phyloP scores from a whole-genome alignment of 306 rosid genomes.

The Pyrus betulifolia region DNA sequence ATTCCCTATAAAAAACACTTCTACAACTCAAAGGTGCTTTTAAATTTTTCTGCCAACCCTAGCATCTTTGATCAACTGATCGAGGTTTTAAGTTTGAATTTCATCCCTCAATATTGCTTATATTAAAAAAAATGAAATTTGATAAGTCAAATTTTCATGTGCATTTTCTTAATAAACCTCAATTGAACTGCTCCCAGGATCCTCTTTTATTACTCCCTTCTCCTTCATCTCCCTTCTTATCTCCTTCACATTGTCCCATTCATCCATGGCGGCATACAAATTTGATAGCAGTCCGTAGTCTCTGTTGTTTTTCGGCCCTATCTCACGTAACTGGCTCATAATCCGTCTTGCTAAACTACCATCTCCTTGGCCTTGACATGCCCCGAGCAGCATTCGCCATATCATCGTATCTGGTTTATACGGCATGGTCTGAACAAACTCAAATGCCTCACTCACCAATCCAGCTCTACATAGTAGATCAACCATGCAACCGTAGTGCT shows the following conservation, averaged over 20 bases:
- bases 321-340: not conserved
- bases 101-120: too few relatives aligned
- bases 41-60: too few relatives aligned
- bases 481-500: constrained; percentile 7
- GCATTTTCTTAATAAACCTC: not conserved
- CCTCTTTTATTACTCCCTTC: not conserved
- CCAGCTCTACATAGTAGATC: constrained; percentile 9
- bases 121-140: too few relatives aligned
- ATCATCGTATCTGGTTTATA: not conserved
- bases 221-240: constrained; percentile 2
- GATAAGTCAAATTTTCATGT: too few relatives aligned
- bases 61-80: too few relatives aligned
- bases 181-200: constrained; percentile 2
- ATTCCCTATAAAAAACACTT: too few relatives aligned
- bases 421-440: not conserved
- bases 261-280: not conserved
- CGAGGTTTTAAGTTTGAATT: too few relatives aligned
- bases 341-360: not conserved
- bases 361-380: constrained; percentile 6
- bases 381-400: constrained; percentile 4
- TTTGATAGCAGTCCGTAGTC: not conserved
- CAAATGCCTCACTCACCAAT: constrained; percentile 4
- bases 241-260: constrained; percentile 4
- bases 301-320: not conserved
- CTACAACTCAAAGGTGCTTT: too few relatives aligned